Conservation (phyloP, 2,329 filamentous ascomycete genomes). For the Nectriaceae sp. region DNA sequence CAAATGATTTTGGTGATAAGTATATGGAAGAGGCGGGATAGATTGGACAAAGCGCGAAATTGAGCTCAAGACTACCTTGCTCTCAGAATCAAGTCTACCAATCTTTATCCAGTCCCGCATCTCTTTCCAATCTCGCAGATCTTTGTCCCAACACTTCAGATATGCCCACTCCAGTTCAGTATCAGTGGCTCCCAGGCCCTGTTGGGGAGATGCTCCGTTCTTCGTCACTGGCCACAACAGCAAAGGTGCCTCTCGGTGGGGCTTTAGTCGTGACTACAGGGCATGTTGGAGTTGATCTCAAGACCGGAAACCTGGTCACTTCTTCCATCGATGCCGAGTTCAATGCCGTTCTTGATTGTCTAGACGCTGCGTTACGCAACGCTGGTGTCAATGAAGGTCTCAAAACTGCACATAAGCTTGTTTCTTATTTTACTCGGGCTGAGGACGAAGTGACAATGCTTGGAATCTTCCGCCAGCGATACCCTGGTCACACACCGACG, state of each 20-base stretch:
- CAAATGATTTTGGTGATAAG: too few species aligned
- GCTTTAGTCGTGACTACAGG: conserved; percentile 14
- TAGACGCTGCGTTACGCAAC: conserved; percentile 17
- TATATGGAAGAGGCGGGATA: too few species aligned
- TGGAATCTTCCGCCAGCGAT: conserved; percentile 8
- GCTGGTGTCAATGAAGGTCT: conserved; percentile 14
- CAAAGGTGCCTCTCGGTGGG: conserved; percentile 7
- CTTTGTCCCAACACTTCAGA: too few species aligned
- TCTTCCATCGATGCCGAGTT: conserved; percentile 13
- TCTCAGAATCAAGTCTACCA: too few species aligned
- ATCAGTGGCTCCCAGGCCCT: conserved; percentile 10
- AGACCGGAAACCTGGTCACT: conserved; percentile 15
- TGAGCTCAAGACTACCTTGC: too few species aligned
- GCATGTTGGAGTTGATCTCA: conserved; percentile 16
- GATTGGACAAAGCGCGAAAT: too few species aligned
- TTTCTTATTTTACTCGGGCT: conserved; percentile 15
- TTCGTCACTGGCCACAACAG: conserved; percentile 15
- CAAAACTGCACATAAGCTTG: conserved; percentile 14
- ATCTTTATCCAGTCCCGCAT: too few species aligned
- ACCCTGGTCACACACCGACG: conserved; percentile 14
- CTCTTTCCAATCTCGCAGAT: too few species aligned
- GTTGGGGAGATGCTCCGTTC: conserved; percentile 12
- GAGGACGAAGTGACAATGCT: conserved; percentile 16
- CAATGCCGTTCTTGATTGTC: conserved; percentile 17
- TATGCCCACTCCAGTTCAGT: conserved; percentile 1